These are phyloP conservation scores for Cladosporium sphaerospermum DNA, from an alignment of 2,329 filamentous ascomycete species.

Conservation along the genomic window DNA sequence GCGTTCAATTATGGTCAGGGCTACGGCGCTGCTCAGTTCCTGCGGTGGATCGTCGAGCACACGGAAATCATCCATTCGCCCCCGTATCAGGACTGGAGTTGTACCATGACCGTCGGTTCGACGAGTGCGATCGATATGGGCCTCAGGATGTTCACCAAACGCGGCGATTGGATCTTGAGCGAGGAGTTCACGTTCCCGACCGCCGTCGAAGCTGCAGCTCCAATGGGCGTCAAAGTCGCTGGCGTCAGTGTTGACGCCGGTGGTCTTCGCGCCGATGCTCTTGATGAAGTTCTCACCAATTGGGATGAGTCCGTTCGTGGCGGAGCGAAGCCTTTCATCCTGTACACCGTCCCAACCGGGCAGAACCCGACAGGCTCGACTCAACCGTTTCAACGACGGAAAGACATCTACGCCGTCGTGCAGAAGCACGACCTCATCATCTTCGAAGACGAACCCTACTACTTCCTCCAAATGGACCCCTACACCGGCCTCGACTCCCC, in stretches of 20 bases:
- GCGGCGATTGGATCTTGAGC: slow-evolving; percentile 72
- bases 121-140: slow-evolving; percentile 81
- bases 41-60: slow-evolving; percentile 90
- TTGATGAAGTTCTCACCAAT: slow-evolving; percentile 58
- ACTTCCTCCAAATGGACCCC: slow-evolving; percentile 82
- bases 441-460: slow-evolving; percentile 90
- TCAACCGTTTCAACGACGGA: slow-evolving; percentile 60
- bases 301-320: slow-evolving; percentile 57
- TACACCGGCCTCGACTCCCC: slow-evolving; percentile 54
- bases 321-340: slow-evolving; percentile 58
- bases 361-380: slow-evolving; percentile 91
- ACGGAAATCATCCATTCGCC: slow-evolving; percentile 85
- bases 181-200: slow-evolving; percentile 91
- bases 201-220: slow-evolving; percentile 58
- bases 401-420: slow-evolving; percentile 68
- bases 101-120: slow-evolving; percentile 75
- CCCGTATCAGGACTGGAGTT: slow-evolving; percentile 85
- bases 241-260: slow-evolving; percentile 61
- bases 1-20: slow-evolving; percentile 92
- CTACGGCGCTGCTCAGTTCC: slow-evolving; percentile 74
- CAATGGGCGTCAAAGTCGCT: slow-evolving; percentile 55
- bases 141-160: slow-evolving; percentile 71
- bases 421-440: slow-evolving; percentile 82
- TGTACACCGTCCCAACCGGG: slow-evolving; percentile 72
- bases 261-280: slow-evolving; percentile 55